Evolutionary conservation across 2,329 filamentous ascomycete genomes (phyloP).

Genomic region (Fonsecaea nubica): DNA sequence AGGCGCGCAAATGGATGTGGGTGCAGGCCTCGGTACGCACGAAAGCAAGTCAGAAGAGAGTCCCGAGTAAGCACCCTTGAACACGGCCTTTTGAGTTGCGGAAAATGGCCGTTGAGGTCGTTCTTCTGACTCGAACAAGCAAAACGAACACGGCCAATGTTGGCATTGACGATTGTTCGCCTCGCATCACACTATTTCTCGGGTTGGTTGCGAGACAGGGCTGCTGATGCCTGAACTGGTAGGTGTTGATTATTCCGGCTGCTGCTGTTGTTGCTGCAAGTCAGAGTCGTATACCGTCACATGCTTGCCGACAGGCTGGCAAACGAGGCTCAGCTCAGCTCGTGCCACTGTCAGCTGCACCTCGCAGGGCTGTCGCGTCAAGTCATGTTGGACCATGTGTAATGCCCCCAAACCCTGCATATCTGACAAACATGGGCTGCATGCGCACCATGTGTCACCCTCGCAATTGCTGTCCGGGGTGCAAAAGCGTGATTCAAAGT

Average conservation of each 20-base stretch:
- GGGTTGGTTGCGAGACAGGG: not conserved
- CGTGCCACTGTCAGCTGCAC: slow-evolving; percentile 14
- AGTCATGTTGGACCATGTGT: slow-evolving; percentile 13
- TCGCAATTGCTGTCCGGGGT: slow-evolving; percentile 5
- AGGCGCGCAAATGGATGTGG: slow-evolving; percentile 5
- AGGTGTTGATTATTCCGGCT: not conserved
- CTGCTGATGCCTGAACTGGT: not conserved
- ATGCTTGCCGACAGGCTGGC: not conserved
- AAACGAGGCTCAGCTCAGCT: slow-evolving; percentile 12
- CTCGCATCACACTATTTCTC: not conserved
- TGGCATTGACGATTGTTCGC: not conserved
- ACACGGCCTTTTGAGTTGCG: slow-evolving; percentile 4
- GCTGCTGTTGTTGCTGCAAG: not conserved
- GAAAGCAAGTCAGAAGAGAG: not conserved
- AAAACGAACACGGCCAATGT: not conserved
- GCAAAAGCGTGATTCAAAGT: not conserved
- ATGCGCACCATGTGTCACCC: slow-evolving; percentile 10
- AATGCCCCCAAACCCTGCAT: slow-evolving; percentile 16
- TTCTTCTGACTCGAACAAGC: not conserved
- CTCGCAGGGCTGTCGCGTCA: slow-evolving; percentile 6
- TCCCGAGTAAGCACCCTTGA: not conserved
- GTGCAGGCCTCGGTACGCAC: not conserved
- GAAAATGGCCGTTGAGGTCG: slow-evolving; percentile 8
- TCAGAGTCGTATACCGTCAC: slow-evolving; percentile 8
- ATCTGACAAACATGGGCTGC: slow-evolving; percentile 12